Conservation (phyloP, 208 protist genomes). For the Spongospora subterranea region DNA sequence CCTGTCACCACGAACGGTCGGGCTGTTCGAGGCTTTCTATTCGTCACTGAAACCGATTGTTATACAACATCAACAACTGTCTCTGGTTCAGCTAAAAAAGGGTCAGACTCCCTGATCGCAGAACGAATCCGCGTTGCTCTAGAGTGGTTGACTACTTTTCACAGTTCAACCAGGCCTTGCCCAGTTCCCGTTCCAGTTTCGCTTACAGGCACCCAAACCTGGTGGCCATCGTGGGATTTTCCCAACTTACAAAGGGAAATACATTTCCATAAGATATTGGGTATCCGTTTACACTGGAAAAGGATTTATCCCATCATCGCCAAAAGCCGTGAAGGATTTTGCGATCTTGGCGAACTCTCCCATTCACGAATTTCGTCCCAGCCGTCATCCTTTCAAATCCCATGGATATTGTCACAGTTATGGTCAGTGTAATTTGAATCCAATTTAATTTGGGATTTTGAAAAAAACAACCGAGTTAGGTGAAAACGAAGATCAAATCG, state of each 20-base stretch:
- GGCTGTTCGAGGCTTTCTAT: conserved; percentile 52
- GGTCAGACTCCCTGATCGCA: background rate
- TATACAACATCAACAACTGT: background rate
- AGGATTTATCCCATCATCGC: background rate
- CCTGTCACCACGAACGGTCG: conserved; percentile 2
- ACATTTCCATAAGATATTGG: background rate
- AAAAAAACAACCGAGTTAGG: background rate
- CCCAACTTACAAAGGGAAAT: conserved; percentile 33
- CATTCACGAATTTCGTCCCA: background rate
- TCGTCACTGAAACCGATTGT: conserved; percentile 16
- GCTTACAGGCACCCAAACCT: background rate
- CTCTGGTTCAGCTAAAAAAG: background rate
- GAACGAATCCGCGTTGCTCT: too few species aligned
- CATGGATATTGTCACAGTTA: conserved; percentile 27
- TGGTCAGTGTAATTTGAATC: background rate
- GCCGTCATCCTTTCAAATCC: background rate
- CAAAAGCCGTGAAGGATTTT: conserved; percentile 1
- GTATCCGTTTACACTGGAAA: conserved; percentile 4
- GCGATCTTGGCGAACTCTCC: background rate
- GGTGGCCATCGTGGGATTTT: background rate
- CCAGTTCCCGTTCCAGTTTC: background rate
- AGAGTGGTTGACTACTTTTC: too few species aligned
- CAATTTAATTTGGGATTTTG: background rate
- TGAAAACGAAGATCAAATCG: conserved; percentile 4
- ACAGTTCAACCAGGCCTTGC: background rate